These are phyloP conservation scores for Cryptococcus floricola DNA, from an alignment of 1,284 basidiomycete genomes.

Conservation along the genomic window DNA sequence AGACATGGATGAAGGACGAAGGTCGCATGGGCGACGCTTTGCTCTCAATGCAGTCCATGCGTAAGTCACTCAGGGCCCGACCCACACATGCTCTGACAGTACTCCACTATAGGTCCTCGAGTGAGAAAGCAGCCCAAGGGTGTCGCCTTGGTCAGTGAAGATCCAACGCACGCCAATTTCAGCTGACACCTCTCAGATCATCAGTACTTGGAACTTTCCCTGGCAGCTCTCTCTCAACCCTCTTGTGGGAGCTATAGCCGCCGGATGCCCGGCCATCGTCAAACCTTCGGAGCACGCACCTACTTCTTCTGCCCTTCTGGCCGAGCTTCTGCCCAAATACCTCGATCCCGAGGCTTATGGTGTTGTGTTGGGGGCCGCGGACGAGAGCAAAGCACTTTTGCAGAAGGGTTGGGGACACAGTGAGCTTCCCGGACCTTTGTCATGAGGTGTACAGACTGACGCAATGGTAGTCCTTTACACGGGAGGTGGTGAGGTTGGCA, in stretches of 20 bases:
- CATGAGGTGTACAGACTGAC: conserved; percentile 26
- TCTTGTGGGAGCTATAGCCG: conserved; percentile 71
- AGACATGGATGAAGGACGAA: conserved; percentile 71
- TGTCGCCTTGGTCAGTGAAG: conserved; percentile 57
- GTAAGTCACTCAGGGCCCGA: conserved; percentile 18
- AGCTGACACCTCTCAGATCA: conserved; percentile 26
- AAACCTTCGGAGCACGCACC: conserved; percentile 77
- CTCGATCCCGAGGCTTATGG: conserved; percentile 68
- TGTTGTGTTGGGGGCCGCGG: conserved; percentile 71
- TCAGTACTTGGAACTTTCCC: conserved; percentile 56
- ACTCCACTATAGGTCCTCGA: conserved; percentile 55
- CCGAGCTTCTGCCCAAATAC: conserved; percentile 74
- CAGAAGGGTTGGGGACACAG: conserved; percentile 84
- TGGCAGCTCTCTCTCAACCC: conserved; percentile 55
- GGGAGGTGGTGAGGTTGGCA: conserved; percentile 66
- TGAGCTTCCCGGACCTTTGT: conserved; percentile 46
- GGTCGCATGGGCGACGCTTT: conserved; percentile 55
- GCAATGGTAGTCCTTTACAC: conserved; percentile 63
- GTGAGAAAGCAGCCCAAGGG: conserved; percentile 75
- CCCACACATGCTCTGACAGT: not conserved
- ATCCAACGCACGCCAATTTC: not conserved
- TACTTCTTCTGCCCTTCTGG: conserved; percentile 62
- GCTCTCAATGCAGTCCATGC: conserved; percentile 37
- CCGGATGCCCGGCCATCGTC: conserved; percentile 68
- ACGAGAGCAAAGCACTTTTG: conserved; percentile 71